Evolutionary conservation across 2,329 filamentous ascomycete genomes (phyloP).

Genomic region (Cladosporium velox): DNA sequence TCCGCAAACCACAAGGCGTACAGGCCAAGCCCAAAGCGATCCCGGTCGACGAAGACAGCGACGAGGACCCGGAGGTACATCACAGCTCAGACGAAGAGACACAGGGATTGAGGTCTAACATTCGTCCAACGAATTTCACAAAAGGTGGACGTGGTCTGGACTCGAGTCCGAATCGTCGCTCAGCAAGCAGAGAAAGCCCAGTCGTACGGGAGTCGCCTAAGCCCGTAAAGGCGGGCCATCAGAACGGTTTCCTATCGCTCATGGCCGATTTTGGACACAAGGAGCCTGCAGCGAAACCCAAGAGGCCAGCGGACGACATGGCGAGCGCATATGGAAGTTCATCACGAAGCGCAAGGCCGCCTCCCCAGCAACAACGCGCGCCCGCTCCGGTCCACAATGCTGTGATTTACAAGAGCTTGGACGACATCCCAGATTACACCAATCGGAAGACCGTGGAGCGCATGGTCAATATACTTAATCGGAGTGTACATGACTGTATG

Average conservation of each 20-base stretch:
- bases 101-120: slow-evolving; percentile 54
- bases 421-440: slow-evolving; percentile 54
- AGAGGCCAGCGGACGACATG: slow-evolving; percentile 41
- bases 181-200: slow-evolving; percentile 18
- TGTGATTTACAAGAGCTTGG: slow-evolving; percentile 45
- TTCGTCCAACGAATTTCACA: slow-evolving; percentile 61
- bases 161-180: slow-evolving; percentile 34
- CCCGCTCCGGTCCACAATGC: slow-evolving; percentile 35
- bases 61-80: slow-evolving; percentile 49
- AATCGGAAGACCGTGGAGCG: slow-evolving; percentile 54
- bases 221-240: slow-evolving; percentile 17
- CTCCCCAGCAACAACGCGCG: background rate
- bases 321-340: slow-evolving; percentile 43
- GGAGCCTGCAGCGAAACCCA: slow-evolving; percentile 14
- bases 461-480: slow-evolving; percentile 52
- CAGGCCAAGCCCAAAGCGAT: slow-evolving; percentile 28
- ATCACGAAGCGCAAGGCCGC: slow-evolving; percentile 30
- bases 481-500: slow-evolving; percentile 50
- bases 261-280: slow-evolving; percentile 32
- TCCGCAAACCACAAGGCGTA: slow-evolving; percentile 50
- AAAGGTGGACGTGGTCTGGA: slow-evolving; percentile 41
- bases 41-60: slow-evolving; percentile 36
- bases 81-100: slow-evolving; percentile 35
- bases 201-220: slow-evolving; percentile 35
- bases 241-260: slow-evolving; percentile 28